Base-by-base conservation (phyloP, 371 early-diverging fungal species). In the Entomophthora muscae region DNA sequence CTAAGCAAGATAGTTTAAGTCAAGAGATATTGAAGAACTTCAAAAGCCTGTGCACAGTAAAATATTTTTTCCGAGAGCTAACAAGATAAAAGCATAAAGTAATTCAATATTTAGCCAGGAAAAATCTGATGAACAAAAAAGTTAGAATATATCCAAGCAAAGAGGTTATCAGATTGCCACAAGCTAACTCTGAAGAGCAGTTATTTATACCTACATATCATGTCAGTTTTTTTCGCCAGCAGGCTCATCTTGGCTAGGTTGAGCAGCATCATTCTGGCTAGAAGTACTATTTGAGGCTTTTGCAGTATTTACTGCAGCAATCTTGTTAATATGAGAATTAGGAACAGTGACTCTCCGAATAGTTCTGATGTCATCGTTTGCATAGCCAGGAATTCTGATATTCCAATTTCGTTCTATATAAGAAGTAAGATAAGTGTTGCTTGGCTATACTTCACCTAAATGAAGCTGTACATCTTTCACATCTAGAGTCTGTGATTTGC, bases 391-490 rank as follows among this genome's bases (percentile, higher is more conserved):
- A 66, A 95, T 88, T 64, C 93, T 83, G 53, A 95, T 85, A 68
- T 92, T 91, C 91, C 91, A 95, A 69, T 89, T 90, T 54, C 91
- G 84, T 73, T 94, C 95, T 83, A 69, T 42, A 31, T 23, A 28
- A 12, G 21, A 22, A 22, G 53, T 22, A n/a, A 27, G 1, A 13
- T 17, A 22, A 3, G 10, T 21, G 21, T 52, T 24, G 22, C n/a
- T n/a, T n/a, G n/a, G n/a, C n/a, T 26, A 32, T 1, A 17, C 27
- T 64, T 63, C 80, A 88, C 89, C 91, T 32, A 95, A 77, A 64
- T 91, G 89, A 42, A 94, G 78, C 68, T 93, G 92, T 51, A 93
- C 71, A 70, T 95, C 96, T 69, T 89, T 90, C 24, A 91, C 90
- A 67, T 92, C 92, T 42, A 93, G 68, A 24, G 83, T 80, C 64